Evolutionary conservation across 2,329 filamentous ascomycete species (phyloP).

Genomic region (Myriosclerotinia curreyana): DNA sequence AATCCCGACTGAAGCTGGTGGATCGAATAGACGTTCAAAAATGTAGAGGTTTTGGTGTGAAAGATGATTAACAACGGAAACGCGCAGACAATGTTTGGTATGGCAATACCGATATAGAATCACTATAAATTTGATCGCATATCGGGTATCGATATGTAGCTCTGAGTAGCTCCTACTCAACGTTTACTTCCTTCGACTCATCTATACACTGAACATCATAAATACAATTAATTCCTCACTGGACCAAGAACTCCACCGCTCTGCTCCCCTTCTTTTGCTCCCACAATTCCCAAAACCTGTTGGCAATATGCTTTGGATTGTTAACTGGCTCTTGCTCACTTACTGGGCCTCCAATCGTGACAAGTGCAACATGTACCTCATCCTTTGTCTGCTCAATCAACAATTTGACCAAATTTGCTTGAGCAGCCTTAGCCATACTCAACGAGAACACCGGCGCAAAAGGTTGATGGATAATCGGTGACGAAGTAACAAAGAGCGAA

Average conservation of each 20-base stretch:
- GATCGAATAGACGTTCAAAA: no score
- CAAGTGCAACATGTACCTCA: slow-evolving; percentile 48
- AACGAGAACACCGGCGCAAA: slow-evolving; percentile 49
- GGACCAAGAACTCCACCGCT: slow-evolving; percentile 40
- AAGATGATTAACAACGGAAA: background rate
- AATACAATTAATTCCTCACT: background rate
- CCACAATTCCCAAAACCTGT: slow-evolving; percentile 46
- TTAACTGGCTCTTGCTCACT: slow-evolving; percentile 42
- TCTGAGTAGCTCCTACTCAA: background rate
- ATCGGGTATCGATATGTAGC: background rate
- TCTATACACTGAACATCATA: background rate
- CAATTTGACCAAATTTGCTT: slow-evolving; percentile 49
- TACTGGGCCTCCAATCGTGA: slow-evolving; percentile 48
- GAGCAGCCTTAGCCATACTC: slow-evolving; percentile 50
- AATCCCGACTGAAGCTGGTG: no score
- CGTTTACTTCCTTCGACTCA: background rate
- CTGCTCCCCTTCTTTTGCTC: slow-evolving; percentile 41
- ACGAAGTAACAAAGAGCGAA: slow-evolving; percentile 16
- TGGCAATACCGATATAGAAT: background rate
- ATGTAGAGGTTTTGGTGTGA: no score
- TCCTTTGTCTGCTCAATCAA: slow-evolving; percentile 40
- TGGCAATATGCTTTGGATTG: slow-evolving; percentile 48
- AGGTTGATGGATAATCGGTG: slow-evolving; percentile 36
- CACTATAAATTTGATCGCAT: background rate
- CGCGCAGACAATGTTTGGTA: background rate